Evolutionary conservation across 1,284 basidiomycete species (phyloP), one percentile per base, ranked within the genome.

Genomic region (Ustilago nuda): DNA sequence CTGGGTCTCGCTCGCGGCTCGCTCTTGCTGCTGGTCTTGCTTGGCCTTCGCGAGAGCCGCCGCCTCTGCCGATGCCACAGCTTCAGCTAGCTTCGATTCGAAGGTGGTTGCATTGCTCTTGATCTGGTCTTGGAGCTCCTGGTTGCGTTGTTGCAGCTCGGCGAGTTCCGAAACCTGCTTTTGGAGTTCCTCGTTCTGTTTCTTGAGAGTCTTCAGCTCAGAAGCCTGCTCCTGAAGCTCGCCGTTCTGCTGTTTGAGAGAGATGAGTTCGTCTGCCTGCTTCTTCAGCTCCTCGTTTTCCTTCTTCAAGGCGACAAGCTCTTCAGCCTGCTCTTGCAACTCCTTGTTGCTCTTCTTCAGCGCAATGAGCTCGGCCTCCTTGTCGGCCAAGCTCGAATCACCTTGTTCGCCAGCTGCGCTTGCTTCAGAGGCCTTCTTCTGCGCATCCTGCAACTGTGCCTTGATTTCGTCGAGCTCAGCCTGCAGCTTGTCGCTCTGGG

Each of bases 11-110:
- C 51, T 35, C 15, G 57, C 19, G 33, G 56, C 56, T 43, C 50
- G 57, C 32, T 67, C 70, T 45, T 63, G 53, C 36, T 67, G 33
- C 2, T 64, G 57, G 0, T 56, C 32, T 13, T 57, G 11, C 32
- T 64, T 45, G 5, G 65, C 66, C 35, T 69, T 76, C 32, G 59
- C 61, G 13, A 72, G 59, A 6, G 64, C 72, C 8, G 72, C 69
- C 11, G 65, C 66, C 37, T 78, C 72, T 8, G 76, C 76, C 13
- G 76, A 60, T 19, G 72, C 76, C n/a, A 75, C 69, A n/a, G 76
- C 76, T 43, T 78, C 72, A 32, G 68, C 73, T 33, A 76, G 57
- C 13, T 50, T 48, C 2, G 51, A 46, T 19, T 76, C 61, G 57
- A 69, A 65, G 8, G 54, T 56, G 23, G 63, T 48, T 9, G 65